Base-by-base conservation (phyloP, 345 rosid species). In the Eucalyptus lansdowneana region DNA sequence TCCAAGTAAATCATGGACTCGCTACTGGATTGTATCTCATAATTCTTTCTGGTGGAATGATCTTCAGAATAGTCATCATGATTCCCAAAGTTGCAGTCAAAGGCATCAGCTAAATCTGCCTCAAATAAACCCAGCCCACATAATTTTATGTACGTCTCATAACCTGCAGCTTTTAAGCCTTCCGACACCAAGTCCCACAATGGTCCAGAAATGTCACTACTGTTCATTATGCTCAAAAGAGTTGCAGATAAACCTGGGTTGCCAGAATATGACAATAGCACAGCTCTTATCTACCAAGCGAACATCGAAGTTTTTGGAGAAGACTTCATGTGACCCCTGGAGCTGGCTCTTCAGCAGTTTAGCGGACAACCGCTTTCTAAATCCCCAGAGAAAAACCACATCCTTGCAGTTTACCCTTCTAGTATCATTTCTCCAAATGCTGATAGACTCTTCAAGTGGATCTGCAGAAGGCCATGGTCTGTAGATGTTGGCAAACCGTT, bases 311-410 rank as follows among this genome's bases (percentile, higher is more conserved):
- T 93, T 95, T 87, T 89, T 87, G 0, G 91, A 86, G 50, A 95
- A 95, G 87, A 96, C 89, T 8, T 89, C 83, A 49, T 94, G 97
- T 6, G 95, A 94, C 83, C 90, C 94, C 91, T 91, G 94, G 22
- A 97, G 98, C 90, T 86, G 89, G 88, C 89, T 92, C 93, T 96
- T 97, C 89, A 97, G 94, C 89, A 40, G 90, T 91, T 95, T 89
- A 50, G 97, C 94, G 5, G 98, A 91, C 91, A 93, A 50, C 17
- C 92, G 86, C 50, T 91, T 90, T 72, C 86, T 83, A 49, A 96
- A 94, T 45, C 99, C 99, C 98, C 98, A 97, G 80, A 97, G 81
- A 95, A 97, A 97, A 88, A 95, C 96, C 89, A 96, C 86, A 90
- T 97, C 93, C 83, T 93, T 90, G 42, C 97, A 94, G 91, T 93